Evolutionary conservation across 1,139 yeast species (phyloP), one percentile per base, ranked within the genome.

Genomic region (Suhomyces chickasaworum): DNA sequence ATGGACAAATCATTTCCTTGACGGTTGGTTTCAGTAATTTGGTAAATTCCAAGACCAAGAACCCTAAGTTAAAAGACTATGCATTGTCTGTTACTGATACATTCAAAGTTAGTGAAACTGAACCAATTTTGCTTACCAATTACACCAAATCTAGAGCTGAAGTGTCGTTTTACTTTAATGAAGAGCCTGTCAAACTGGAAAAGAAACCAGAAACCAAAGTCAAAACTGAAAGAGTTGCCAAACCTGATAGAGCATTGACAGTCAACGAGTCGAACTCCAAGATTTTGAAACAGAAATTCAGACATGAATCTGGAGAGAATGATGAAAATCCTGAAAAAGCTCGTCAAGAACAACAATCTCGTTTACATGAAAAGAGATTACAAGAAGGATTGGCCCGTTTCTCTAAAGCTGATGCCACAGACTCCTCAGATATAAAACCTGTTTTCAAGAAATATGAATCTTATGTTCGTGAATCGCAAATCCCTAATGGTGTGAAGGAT

Each of bases 401-500:
- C 56, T 83, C 86, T 49, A 83, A 86, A 41, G 86, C 86, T 10
- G 93, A 83, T 65, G 89, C 89, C 3, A 75, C 80, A 17, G 86
- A 80, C 57, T 74, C 80, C 1, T 77, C 78, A 41, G 95, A 84
- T 42, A 77, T 77, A 52, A 84, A 83, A 54, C 89, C 87, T 8
- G 86, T 84, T 25, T 89, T 93, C 73, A 89, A 89, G 61, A 86
- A 88, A 63, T 93, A 89, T 66, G 99, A 93, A 70, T 90, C 98
- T 0, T 93, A 93, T 67, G 84, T 91, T 40, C 79, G 97, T 58
- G 99, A 93, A 62, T 77, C 91, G 6, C 98, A 93, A 71, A 83
- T 93, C 52, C 99, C 99, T 31, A 71, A 74, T 36, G 80, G 82
- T 56, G 95, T 90, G 15, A 81, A 85, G 57, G 97, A 91, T 63